Base-by-base conservation (phyloP, 139 green algal species). In the Chlamydomonas sp. region DNA sequence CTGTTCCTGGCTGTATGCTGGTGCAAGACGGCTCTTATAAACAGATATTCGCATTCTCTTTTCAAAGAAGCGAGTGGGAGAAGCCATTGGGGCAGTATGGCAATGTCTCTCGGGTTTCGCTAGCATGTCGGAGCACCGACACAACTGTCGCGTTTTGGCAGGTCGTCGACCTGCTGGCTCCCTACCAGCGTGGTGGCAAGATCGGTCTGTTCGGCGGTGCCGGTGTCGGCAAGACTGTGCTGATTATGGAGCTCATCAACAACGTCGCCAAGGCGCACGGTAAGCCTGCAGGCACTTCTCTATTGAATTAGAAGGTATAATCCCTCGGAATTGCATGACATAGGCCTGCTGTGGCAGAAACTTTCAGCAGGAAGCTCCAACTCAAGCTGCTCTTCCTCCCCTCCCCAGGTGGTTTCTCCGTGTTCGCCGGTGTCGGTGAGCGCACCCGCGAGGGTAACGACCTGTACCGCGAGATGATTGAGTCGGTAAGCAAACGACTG, bases 211-310 rank as follows among this genome's bases (percentile, higher is more conserved):
- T 99, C 85, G 98, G 98, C 20, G 98, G 98, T 87, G 98, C 98
- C 57, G 98, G 98, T 89, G 98, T 99, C 9, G 98, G 98, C 87
- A 99, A 99, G 96, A 99, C 98, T 1, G 98, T 99, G 94, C 96
- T 99, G 15, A 99, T 99, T 86, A 99, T 99, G 98, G 98, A 99
- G 95, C 98, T 99, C 59, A 99, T 99, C 93, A 99, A 99, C 95
- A 99, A 99, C 93, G 95, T 99, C 71, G 98, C 98, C 85, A 99
- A 99, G 95, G 98, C 90, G 31, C 98, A 99, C 92, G 98, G 98
- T 98, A 89, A 64, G 94, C 68, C 0, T 7, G 17, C 18, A 20
- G 18, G 9, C 18, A 18, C 18, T 9, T 4, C 9, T 12, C 67
- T 15, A 5, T 31, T 75, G 17, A 18, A 75, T 0, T 0, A 75